Conservation (phyloP, 805 yeast species). For the Nakazawaea wickerhamii region DNA sequence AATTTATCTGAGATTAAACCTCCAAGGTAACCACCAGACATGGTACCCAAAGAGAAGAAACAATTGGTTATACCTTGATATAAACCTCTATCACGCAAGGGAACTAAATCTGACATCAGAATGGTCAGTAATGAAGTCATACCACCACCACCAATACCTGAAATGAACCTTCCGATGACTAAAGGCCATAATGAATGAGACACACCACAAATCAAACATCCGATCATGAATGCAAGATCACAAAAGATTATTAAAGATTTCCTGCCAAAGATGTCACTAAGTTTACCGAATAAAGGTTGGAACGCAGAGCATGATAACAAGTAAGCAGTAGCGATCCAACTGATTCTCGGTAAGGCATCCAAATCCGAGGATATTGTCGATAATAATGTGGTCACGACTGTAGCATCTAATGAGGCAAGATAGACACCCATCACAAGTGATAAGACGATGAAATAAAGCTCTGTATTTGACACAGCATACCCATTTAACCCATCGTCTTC, state of each 20-base stretch:
- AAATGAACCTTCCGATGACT: conserved; percentile 56
- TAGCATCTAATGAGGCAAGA: conserved; percentile 61
- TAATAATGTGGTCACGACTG: conserved; percentile 61
- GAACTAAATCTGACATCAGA: conserved; percentile 72
- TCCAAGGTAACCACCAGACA: conserved; percentile 61
- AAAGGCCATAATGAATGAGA: conserved; percentile 42
- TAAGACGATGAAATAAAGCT: conserved; percentile 5
- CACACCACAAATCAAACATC: conserved; percentile 49
- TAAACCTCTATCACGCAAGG: conserved; percentile 74
- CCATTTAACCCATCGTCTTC: conserved; percentile 6
- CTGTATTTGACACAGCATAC: conserved; percentile 9
- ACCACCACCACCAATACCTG: conserved; percentile 94
- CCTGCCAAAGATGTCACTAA: conserved; percentile 70
- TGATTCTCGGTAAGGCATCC: conserved; percentile 52
- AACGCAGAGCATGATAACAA: conserved; percentile 64
- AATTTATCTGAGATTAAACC: conserved; percentile 51
- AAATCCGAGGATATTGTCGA: conserved; percentile 66
- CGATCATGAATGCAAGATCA: conserved; percentile 50
- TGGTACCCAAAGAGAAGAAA: conserved; percentile 74
- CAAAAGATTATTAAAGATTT: conserved; percentile 47
- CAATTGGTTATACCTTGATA: conserved; percentile 84
- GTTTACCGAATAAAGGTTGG: conserved; percentile 68
- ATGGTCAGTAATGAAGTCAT: conserved; percentile 73
- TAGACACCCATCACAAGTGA: conserved; percentile 29
- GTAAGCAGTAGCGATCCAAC: conserved; percentile 74